A percentile compares a stretch with the other conserved stretches of the same genome.
phyloP scores from a whole-genome alignment of 2,329 filamentous ascomycete genomes.

The Chaetoscypha palmicola region DNA sequence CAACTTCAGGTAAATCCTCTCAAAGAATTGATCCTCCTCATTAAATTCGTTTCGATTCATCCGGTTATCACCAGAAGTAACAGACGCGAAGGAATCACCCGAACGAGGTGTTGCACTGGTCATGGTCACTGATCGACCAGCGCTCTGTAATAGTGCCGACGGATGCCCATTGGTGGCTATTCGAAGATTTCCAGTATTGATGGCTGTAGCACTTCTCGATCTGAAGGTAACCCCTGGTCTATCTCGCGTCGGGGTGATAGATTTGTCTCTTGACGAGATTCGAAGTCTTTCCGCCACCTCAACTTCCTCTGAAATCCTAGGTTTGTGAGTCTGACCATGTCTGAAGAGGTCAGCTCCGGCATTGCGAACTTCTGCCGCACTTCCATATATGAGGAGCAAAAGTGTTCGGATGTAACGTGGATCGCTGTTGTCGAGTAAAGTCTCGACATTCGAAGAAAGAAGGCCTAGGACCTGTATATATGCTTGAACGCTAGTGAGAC shows the following conservation, averaged over 20 bases:
- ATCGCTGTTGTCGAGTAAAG: conserved; percentile 58
- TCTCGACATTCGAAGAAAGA: conserved; percentile 54
- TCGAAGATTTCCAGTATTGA: conserved; percentile 35
- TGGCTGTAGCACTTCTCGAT: conserved; percentile 28
- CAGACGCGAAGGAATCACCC: conserved; percentile 68
- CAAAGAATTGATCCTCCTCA: conserved; percentile 76
- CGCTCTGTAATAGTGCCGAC: conserved; percentile 44
- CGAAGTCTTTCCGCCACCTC: conserved; percentile 41
- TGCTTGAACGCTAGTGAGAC: conserved; percentile 55
- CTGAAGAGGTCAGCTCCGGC: conserved; percentile 25
- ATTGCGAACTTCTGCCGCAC: conserved; percentile 56
- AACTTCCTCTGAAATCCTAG: conserved; percentile 13
- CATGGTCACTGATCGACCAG: conserved; percentile 44
- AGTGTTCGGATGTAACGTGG: conserved; percentile 60
- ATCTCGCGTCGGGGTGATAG: conserved; percentile 46
- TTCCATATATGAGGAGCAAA: conserved; percentile 57
- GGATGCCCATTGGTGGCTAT: conserved; percentile 49
- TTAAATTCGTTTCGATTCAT: conserved; percentile 47
- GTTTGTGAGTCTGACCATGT: conserved; percentile 9
- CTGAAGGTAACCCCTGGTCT: conserved; percentile 34
- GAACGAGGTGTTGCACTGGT: conserved; percentile 63
- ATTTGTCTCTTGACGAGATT: conserved; percentile 45
- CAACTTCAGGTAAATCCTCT: conserved; percentile 72
- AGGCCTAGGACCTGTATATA: conserved; percentile 60
- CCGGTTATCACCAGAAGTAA: conserved; percentile 22